Percentiles rank a stretch among this genome's conserved stretches.
Evolutionary conservation across 192 early-diverging fungal genomes (phyloP).

Genomic region (Funneliformis mosseae): DNA sequence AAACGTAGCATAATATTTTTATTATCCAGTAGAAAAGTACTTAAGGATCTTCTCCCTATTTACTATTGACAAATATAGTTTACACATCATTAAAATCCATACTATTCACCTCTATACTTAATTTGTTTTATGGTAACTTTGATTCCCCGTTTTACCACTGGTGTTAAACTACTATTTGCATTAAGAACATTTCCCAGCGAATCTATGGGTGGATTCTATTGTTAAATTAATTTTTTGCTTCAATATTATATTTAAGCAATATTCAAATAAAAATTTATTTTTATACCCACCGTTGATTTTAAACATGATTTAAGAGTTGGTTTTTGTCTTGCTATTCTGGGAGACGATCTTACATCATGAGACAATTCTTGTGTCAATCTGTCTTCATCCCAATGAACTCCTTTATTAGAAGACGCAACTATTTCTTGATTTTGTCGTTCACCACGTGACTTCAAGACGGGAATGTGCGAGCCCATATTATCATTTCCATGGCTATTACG

Average conservation of each 20-base stretch:
- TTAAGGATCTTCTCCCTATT: not conserved
- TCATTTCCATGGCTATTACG: not conserved
- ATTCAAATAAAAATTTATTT: not conserved
- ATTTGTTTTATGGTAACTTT: conserved; percentile 2
- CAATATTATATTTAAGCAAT: not conserved
- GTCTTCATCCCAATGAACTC: not conserved
- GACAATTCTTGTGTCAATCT: not conserved
- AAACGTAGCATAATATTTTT: not conserved
- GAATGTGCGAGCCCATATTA: not conserved
- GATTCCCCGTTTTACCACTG: conserved; percentile 7
- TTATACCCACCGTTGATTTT: not conserved
- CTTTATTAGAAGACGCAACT: not conserved
- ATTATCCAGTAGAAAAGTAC: not conserved
- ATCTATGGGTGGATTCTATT: conserved; percentile 5
- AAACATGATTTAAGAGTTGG: conserved; percentile 10
- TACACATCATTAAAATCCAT: not conserved
- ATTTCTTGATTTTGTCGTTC: not conserved
- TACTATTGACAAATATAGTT: not conserved
- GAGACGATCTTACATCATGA: not conserved
- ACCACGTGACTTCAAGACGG: not conserved
- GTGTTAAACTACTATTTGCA: conserved; percentile 7
- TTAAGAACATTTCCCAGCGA: conserved; percentile 2
- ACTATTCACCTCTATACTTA: conserved; percentile 2
- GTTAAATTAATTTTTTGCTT: not conserved
- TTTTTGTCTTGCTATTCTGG: conserved; percentile 3